Conservation (phyloP, 768 basidiomycete species). For the Termitomyces sp. region DNA sequence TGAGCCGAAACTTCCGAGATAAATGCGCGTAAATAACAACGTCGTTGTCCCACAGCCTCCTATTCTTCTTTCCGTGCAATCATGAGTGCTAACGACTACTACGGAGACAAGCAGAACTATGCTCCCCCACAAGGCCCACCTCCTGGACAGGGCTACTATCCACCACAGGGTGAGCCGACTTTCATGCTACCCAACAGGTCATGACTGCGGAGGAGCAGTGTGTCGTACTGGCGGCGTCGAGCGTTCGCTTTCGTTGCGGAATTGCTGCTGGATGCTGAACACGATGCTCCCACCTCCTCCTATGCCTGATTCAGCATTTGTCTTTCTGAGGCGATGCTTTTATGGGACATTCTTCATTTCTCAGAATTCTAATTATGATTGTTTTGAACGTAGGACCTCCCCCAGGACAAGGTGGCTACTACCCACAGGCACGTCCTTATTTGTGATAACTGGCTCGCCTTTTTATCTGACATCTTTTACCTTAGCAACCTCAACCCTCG, state of each 20-base stretch:
- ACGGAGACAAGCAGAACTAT: constrained; percentile 52
- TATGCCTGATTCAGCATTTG: neutral
- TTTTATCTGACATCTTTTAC: neutral
- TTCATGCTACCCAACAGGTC: neutral
- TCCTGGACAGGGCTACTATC: constrained; percentile 23
- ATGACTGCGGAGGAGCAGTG: neutral
- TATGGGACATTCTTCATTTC: neutral
- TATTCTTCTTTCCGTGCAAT: constrained; percentile 13
- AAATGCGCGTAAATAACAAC: constrained; percentile 27
- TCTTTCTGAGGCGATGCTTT: neutral
- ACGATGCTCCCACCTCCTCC: neutral
- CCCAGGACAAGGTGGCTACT: constrained; percentile 65
- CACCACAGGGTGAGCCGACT: constrained; percentile 10
- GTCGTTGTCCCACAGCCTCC: constrained; percentile 8
- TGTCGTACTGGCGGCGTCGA: neutral
- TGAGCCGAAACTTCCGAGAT: neutral
- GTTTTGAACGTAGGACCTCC: constrained; percentile 36
- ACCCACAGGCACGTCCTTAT: constrained; percentile 42
- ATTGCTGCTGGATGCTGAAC: too few species aligned
- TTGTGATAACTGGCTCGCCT: too few species aligned
- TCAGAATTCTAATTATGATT: constrained; percentile 2
- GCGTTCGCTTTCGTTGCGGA: neutral
- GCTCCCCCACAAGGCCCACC: constrained; percentile 47
- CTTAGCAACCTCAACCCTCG: constrained; percentile 65
- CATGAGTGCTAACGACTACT: constrained; percentile 80